These are phyloP conservation scores for Jamesozyma gamospora DNA, from an alignment of 805 yeast species.

Conservation along the genomic window DNA sequence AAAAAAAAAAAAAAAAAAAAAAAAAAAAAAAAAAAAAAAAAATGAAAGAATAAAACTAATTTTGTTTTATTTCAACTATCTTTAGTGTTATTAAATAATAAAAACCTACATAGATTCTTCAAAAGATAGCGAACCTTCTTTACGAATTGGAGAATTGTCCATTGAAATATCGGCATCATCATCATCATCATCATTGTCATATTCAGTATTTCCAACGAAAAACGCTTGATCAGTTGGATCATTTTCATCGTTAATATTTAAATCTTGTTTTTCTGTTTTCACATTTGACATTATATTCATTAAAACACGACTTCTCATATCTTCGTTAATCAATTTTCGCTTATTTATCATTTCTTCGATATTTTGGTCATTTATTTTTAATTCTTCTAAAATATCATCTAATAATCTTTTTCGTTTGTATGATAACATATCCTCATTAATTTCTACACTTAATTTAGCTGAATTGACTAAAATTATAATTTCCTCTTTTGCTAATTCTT, in stretches of 20 bases:
- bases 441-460: conserved; percentile 15
- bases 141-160: neutral
- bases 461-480: conserved; percentile 11
- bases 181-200: conserved; percentile 3
- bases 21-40: no score
- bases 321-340: neutral
- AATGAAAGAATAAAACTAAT: no score
- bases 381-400: conserved; percentile 6
- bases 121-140: no score
- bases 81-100: conserved; percentile 6
- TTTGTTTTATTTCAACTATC: neutral
- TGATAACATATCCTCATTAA: conserved; percentile 9
- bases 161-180: neutral
- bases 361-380: conserved; percentile 3
- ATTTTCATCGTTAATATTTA: neutral
- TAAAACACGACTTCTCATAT: conserved; percentile 3
- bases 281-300: conserved; percentile 1
- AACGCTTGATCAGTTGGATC: neutral
- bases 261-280: neutral
- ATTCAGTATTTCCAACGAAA: neutral
- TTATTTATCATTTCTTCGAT: conserved; percentile 1
- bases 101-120: neutral
- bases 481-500: conserved; percentile 12
- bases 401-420: conserved; percentile 2
- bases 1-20: no score